Conservation (phyloP, 495 filamentous ascomycete genomes). For the Neurospora cerealis region DNA sequence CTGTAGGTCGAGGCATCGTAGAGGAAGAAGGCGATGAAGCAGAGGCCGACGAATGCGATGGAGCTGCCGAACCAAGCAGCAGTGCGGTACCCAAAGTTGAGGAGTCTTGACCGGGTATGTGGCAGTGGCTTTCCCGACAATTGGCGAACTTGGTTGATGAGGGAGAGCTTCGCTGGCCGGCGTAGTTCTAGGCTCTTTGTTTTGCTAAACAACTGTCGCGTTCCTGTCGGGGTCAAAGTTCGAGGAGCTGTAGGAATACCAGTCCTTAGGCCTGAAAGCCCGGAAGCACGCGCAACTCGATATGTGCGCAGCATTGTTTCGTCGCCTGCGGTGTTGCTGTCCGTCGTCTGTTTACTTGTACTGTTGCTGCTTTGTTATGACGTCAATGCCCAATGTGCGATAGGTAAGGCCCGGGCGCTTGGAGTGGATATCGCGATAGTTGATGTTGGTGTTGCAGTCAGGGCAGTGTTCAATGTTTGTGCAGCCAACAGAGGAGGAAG, state of each 20-base stretch:
- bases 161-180: slow-evolving; percentile 1
- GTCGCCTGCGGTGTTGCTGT: not conserved
- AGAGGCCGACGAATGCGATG: slow-evolving; percentile 30
- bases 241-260: not conserved
- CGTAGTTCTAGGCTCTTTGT: not conserved
- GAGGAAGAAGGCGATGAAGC: slow-evolving; percentile 75
- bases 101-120: slow-evolving; percentile 27
- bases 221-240: not conserved
- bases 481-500: not conserved
- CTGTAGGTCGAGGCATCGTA: slow-evolving; percentile 92
- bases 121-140: slow-evolving; percentile 42
- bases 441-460: not conserved
- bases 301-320: slow-evolving; percentile 5
- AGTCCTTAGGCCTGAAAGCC: not conserved
- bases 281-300: not conserved
- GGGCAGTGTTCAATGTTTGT: not conserved
- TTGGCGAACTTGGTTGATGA: slow-evolving; percentile 15
- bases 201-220: not conserved
- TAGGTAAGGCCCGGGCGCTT: not conserved
- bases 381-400: not conserved
- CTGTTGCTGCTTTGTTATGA: slow-evolving; percentile 1
- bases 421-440: not conserved
- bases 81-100: slow-evolving; percentile 42
- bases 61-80: slow-evolving; percentile 41
- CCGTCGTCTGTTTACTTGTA: not conserved